Base-by-base conservation (phyloP, 345 rosid genomes). In the Pistacia integerrima region DNA sequence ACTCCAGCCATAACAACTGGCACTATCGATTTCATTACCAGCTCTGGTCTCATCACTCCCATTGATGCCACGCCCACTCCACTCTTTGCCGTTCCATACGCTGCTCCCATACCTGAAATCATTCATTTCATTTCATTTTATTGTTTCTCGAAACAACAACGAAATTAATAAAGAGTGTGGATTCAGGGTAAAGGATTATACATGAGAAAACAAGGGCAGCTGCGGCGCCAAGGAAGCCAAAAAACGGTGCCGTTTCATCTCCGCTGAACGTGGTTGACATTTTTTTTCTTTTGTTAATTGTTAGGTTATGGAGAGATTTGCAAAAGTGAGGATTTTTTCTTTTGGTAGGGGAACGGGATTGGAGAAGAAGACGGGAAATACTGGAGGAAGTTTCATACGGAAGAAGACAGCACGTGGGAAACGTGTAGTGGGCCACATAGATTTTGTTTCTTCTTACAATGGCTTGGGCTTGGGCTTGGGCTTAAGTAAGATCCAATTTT, bases 21-120 rank as follows among this genome's bases (percentile, higher is more conserved):
- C 33, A 92, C 97, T 35, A 92, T 92, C 52, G 97, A 92, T 76
- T 92, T 90, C 97, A 90, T 92, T 52, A 90, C 94, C 62, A 92
- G 90, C 85, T 92, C 94, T 8, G 94, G 94, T 85, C 97, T 87
- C 97, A 92, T 92, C 77, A 92, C 97, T 51, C 94, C 97, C 93
- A 92, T 90, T 6, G 93, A 92, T 51, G 93, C 97, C 78, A 92
- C 93, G 0, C 94, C 97, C 1, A 90, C 94, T 35, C 97, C 94
- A 72, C 97, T 92, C 89, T 90, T 92, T 10, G 92, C 94, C 14
- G 94, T 91, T 25, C 94, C 94, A 58, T 91, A 91, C 17, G 97
- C 94, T 5, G 94, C 94, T 79, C 96, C 96, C 96, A 91, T 91
- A 70, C 95, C 95, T 89, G 63, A 35, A 59, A 55, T 6, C 6